Evolutionary conservation across 352 stramenopile genomes (phyloP).

Genomic region (Elongisporangium anandrum): DNA sequence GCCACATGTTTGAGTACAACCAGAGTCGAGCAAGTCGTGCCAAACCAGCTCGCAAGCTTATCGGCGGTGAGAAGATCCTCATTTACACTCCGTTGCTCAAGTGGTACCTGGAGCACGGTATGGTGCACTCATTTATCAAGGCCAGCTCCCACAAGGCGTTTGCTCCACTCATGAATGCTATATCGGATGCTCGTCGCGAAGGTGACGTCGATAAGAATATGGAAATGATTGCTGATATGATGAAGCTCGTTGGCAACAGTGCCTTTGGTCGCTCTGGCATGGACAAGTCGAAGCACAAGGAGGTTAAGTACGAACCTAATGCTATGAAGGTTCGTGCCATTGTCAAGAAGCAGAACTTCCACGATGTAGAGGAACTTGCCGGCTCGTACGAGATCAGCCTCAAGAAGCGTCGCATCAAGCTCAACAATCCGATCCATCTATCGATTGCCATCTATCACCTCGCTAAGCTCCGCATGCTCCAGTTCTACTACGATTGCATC

Average conservation of each 20-base stretch:
- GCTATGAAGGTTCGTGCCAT: not conserved
- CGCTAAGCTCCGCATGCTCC: not conserved
- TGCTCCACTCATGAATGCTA: too few species aligned
- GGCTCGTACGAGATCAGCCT: constrained; percentile 7
- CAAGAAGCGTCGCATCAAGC: constrained; percentile 10
- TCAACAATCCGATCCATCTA: constrained; percentile 15
- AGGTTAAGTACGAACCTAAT: constrained; percentile 9
- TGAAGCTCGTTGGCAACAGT: too few species aligned
- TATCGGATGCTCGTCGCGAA: constrained; percentile 16
- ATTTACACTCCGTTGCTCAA: constrained; percentile 30
- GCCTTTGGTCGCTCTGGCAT: constrained; percentile 12
- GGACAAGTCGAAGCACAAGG: constrained; percentile 15
- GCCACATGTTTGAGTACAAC: constrained; percentile 25
- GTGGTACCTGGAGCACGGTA: constrained; percentile 28
- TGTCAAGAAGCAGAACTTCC: constrained; percentile 5
- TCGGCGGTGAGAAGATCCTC: constrained; percentile 27
- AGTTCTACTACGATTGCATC: constrained; percentile 19
- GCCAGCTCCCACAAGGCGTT: constrained; percentile 13
- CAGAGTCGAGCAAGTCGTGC: not conserved
- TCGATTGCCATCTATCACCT: constrained; percentile 18
- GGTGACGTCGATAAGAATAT: constrained; percentile 21
- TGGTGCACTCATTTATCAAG: constrained; percentile 29
- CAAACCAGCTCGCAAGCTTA: constrained; percentile 20
- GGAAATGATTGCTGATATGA: not conserved
- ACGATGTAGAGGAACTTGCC: constrained; percentile 10